These are phyloP conservation scores for Coemansia sp. DNA, from an alignment of 192 early-diverging fungal species.

Conservation along the genomic window DNA sequence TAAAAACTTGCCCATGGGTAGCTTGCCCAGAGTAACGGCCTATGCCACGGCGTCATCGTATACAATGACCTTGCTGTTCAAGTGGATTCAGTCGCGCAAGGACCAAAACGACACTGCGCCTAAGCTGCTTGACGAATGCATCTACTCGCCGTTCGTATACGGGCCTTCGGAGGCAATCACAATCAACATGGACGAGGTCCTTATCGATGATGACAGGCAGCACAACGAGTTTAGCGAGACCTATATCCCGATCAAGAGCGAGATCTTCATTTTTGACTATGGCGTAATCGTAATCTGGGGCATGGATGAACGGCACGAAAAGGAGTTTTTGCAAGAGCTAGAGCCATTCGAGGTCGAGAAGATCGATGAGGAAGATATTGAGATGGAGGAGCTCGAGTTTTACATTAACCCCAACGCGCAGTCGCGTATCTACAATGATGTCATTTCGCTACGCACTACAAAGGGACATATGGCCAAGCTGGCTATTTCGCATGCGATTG, in stretches of 20 bases:
- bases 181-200: conserved; percentile 44
- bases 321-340: conserved; percentile 69
- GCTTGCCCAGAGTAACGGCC: conserved; percentile 77
- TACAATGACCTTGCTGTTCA: conserved; percentile 71
- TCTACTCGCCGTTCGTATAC: conserved; percentile 53
- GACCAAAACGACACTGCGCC: conserved; percentile 63
- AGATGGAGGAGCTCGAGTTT: conserved; percentile 79
- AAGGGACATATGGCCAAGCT: conserved; percentile 87
- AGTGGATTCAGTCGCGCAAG: conserved; percentile 69
- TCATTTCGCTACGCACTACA: conserved; percentile 77
- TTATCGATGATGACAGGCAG: conserved; percentile 21
- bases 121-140: conserved; percentile 79
- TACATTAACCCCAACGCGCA: conserved; percentile 66
- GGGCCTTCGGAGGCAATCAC: conserved; percentile 38
- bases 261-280: conserved; percentile 90
- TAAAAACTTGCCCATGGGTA: conserved; percentile 69
- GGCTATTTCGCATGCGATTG: conserved; percentile 92
- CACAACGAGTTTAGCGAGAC: conserved; percentile 36
- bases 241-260: conserved; percentile 57
- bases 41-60: conserved; percentile 85
- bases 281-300: conserved; percentile 97
- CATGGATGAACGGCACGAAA: conserved; percentile 81
- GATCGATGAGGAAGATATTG: conserved; percentile 61
- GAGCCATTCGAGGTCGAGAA: conserved; percentile 61
- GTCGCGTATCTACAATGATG: conserved; percentile 82